Evolutionary conservation across 768 basidiomycete species (phyloP).

Genomic region (Serpula lacrymans): DNA sequence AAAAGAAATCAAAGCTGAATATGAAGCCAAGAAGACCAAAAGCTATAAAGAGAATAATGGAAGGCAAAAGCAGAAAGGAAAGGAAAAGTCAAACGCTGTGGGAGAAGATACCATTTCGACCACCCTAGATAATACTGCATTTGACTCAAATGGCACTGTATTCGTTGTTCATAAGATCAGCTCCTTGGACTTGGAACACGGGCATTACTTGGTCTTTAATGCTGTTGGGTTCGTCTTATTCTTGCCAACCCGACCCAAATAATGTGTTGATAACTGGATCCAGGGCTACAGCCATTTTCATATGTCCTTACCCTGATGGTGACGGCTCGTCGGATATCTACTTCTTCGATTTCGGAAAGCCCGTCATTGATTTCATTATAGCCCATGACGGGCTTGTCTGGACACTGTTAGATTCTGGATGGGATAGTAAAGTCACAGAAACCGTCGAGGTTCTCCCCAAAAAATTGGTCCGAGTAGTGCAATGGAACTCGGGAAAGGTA

Average conservation of each 20-base stretch:
- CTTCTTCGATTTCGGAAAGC: conserved; percentile 49
- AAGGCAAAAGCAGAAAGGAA: conserved; percentile 13
- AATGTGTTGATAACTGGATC: conserved; percentile 1
- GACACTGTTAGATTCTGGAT: conserved; percentile 48
- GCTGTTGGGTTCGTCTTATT: conserved; percentile 61
- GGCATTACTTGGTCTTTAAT: conserved; percentile 55
- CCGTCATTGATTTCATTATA: conserved; percentile 58
- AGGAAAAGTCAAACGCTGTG: conserved; percentile 20
- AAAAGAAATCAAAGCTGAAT: conserved; percentile 12
- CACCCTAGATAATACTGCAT: conserved; percentile 10
- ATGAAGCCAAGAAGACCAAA: conserved; percentile 14
- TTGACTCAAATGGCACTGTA: conserved; percentile 31
- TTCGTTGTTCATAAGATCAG: conserved; percentile 59
- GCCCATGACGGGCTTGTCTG: conserved; percentile 36
- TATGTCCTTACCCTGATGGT: conserved; percentile 31
- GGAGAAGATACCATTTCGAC: conserved; percentile 9
- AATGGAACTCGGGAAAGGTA: conserved; percentile 40
- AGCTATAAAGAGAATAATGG: conserved; percentile 14
- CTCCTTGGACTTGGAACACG: conserved; percentile 36
- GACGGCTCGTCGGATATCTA: conserved; percentile 23
- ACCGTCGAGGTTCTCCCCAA: conserved; percentile 13
- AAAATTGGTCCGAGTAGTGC: conserved; percentile 27
- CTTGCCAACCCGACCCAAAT: neutral
- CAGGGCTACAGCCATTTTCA: conserved; percentile 72
- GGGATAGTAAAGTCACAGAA: conserved; percentile 16